These are phyloP conservation scores for Termitomyces sp. DNA, from an alignment of 768 basidiomycete genomes.

Conservation along the genomic window DNA sequence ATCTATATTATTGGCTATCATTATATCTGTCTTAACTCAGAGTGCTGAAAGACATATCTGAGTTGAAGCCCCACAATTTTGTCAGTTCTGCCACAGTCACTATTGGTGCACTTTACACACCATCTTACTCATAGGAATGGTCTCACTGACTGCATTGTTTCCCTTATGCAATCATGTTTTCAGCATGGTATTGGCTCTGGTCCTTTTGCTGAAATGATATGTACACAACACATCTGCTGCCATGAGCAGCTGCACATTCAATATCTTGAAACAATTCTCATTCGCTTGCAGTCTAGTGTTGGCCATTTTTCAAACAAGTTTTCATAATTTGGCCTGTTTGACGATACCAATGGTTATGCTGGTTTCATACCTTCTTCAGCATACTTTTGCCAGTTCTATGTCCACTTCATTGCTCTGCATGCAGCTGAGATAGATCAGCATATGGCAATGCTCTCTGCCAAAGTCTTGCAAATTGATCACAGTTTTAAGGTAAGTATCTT, in stretches of 20 bases:
- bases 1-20: conserved; percentile 14
- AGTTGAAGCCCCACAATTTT: conserved; percentile 3
- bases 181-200: conserved; percentile 19
- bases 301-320: too few species aligned
- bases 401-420: not conserved
- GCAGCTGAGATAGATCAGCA: not conserved
- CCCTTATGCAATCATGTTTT: conserved; percentile 16
- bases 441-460: not conserved
- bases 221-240: conserved; percentile 13
- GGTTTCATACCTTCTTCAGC: not conserved
- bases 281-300: not conserved
- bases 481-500: not conserved
- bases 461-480: not conserved
- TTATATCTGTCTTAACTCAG: conserved; percentile 1
- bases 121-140: too few species aligned
- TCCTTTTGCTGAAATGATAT: too few species aligned
- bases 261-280: not conserved
- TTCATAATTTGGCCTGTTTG: not conserved
- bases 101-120: conserved; percentile 12
- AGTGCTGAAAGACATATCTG: conserved; percentile 4
- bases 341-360: not conserved
- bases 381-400: not conserved
- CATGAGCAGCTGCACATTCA: conserved; percentile 7
- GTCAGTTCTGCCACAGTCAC: not conserved
- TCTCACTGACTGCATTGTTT: conserved; percentile 15